Conservation (phyloP, 2,329 filamentous ascomycete genomes). For the Aspergillus aculeatus region DNA sequence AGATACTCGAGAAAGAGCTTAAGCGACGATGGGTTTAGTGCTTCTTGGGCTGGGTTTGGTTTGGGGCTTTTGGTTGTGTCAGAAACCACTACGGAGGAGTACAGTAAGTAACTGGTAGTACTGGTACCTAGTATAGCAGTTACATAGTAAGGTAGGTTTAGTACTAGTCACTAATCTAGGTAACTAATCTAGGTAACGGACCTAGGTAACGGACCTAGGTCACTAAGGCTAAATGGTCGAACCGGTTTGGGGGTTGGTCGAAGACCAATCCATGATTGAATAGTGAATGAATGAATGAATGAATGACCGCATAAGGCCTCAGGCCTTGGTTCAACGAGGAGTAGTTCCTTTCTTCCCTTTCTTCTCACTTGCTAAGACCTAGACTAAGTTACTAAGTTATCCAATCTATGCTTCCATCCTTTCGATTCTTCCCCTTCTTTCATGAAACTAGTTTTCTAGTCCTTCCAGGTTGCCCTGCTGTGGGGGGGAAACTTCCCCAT, state of each 20-base stretch:
- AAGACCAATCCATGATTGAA: neutral
- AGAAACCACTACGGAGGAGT: constrained; percentile 5
- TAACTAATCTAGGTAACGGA: neutral
- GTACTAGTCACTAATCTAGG: too few relatives aligned
- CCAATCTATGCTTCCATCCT: neutral
- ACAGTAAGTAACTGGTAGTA: too few relatives aligned
- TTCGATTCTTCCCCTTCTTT: neutral
- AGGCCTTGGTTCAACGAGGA: neutral
- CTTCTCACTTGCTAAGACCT: neutral
- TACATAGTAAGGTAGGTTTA: too few relatives aligned
- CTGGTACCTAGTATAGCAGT: too few relatives aligned
- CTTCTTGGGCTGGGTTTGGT: neutral
- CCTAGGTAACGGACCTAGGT: too few relatives aligned
- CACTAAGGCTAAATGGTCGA: too few relatives aligned
- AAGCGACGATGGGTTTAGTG: constrained; percentile 20
- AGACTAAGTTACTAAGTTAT: too few relatives aligned
- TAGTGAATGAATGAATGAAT: neutral
- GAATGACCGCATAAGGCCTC: constrained; percentile 6
- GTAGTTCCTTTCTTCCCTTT: neutral
- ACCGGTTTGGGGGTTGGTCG: constrained; percentile 5
- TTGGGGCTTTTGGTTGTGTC: constrained; percentile 9
- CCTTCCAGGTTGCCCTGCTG: neutral
- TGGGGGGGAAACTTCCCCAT: neutral
- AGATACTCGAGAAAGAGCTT: constrained; percentile 30
- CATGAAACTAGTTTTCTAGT: neutral